Evolutionary conservation across 352 stramenopile genomes (phyloP).

Genomic region (Sclerospora graminicola): DNA sequence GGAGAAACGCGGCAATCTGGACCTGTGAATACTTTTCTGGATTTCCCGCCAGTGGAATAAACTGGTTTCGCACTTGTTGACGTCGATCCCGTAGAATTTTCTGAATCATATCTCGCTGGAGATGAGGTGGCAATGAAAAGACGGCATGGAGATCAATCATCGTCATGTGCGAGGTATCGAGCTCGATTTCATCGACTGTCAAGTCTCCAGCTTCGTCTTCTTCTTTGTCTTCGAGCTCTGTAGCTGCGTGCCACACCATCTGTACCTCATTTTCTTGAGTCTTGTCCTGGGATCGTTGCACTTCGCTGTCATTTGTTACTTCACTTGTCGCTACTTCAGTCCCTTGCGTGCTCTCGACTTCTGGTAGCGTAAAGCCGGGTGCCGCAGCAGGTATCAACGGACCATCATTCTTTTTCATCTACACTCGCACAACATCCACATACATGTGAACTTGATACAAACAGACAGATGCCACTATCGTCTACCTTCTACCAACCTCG

Average conservation of each 20-base stretch:
- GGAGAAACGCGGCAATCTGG: conserved; percentile 94
- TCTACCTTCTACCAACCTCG: conserved; percentile 19
- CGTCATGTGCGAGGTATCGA: conserved; percentile 42
- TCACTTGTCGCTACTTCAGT: conserved; percentile 1
- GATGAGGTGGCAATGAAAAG: conserved; percentile 74
- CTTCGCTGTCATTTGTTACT: neutral
- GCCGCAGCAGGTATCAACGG: conserved; percentile 30
- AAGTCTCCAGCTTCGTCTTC: conserved; percentile 20
- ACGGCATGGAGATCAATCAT: conserved; percentile 83
- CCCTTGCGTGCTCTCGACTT: conserved; percentile 2
- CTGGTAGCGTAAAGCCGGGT: conserved; percentile 45
- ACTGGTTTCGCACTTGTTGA: conserved; percentile 88
- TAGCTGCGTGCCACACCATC: conserved; percentile 8
- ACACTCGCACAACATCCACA: neutral
- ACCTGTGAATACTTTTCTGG: conserved; percentile 91
- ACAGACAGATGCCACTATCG: no score
- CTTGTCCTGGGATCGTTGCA: conserved; percentile 1
- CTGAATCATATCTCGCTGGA: conserved; percentile 90
- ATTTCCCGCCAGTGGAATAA: conserved; percentile 92
- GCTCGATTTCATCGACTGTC: conserved; percentile 48
- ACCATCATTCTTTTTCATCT: conserved; percentile 51
- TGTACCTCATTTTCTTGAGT: conserved; percentile 8
- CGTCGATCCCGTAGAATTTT: conserved; percentile 81
- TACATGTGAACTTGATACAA: no score
- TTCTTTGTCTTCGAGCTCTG: conserved; percentile 20